phyloP scores from a whole-genome alignment of 441 rosid species.

The Hypseocharis bilobata region DNA sequence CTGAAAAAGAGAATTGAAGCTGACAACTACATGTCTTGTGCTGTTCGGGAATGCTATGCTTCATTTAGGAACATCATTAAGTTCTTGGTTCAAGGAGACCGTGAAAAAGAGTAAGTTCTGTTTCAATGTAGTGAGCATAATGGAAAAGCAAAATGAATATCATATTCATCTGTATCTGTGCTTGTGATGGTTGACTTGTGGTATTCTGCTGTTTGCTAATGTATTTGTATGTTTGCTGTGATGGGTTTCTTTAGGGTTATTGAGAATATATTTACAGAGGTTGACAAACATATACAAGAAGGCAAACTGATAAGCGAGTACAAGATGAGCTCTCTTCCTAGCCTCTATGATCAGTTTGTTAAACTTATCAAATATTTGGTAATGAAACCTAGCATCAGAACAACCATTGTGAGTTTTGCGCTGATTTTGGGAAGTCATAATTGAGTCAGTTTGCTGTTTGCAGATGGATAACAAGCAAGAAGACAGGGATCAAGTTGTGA shows the following conservation, averaged over 20 bases:
- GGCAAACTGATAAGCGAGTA: constrained; percentile 44
- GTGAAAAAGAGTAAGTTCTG: constrained; percentile 57
- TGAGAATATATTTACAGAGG: constrained; percentile 49
- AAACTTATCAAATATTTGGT: constrained; percentile 80
- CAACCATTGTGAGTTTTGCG: constrained; percentile 7
- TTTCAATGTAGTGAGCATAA: constrained; percentile 9
- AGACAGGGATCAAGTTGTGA: constrained; percentile 81
- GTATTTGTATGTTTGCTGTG: constrained; percentile 6
- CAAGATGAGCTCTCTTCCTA: constrained; percentile 88
- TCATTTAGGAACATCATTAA: constrained; percentile 71
- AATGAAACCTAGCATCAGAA: constrained; percentile 19
- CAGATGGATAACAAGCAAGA: constrained; percentile 66
- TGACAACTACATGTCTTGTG: constrained; percentile 79
- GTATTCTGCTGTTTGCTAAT: constrained; percentile 7
- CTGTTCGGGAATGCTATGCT: constrained; percentile 93
- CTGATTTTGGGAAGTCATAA: constrained; percentile 14
- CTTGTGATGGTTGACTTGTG: constrained; percentile 11
- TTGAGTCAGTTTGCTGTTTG: constrained; percentile 16
- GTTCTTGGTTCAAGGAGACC: constrained; percentile 62
- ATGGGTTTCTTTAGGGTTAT: constrained; percentile 54
- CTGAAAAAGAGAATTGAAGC: constrained; percentile 70
- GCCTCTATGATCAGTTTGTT: constrained; percentile 76
- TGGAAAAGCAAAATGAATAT: neutral
- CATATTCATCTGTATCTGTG: neutral
- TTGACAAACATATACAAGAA: constrained; percentile 43